These are phyloP conservation scores for Biscogniauxia mediterranea DNA, from an alignment of 2,329 filamentous ascomycete species.

Conservation along the genomic window DNA sequence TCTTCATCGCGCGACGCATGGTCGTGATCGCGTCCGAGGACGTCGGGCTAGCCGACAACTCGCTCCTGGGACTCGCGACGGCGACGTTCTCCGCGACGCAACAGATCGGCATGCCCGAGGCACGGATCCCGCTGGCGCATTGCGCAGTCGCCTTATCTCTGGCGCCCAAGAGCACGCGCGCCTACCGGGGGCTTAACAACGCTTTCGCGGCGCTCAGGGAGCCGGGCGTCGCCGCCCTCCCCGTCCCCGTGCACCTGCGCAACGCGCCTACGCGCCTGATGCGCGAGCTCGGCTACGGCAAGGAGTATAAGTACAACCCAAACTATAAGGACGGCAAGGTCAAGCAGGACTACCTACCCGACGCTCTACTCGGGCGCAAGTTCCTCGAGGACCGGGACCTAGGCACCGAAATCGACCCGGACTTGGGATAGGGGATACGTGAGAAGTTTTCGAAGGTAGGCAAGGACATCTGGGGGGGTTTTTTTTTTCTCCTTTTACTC, in stretches of 20 bases:
- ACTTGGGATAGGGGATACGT: constrained; percentile 46
- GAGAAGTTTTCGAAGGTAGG: background rate
- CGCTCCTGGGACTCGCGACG: constrained; percentile 78
- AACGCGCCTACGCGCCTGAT: constrained; percentile 92
- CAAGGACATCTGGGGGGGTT: too few relatives aligned
- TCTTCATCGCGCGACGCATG: constrained; percentile 89
- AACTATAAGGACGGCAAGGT: constrained; percentile 82
- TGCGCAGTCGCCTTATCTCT: constrained; percentile 76
- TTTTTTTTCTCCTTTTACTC: background rate
- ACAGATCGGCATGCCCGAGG: constrained; percentile 94
- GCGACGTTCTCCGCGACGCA: constrained; percentile 84
- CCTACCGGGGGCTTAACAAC: constrained; percentile 79
- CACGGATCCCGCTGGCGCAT: constrained; percentile 87
- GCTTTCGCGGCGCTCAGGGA: constrained; percentile 77
- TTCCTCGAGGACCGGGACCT: constrained; percentile 83
- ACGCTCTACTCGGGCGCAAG: constrained; percentile 63
- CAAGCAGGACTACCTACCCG: constrained; percentile 86
- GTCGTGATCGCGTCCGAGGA: constrained; percentile 95
- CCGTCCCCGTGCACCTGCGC: constrained; percentile 81
- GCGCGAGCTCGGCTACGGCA: constrained; percentile 88
- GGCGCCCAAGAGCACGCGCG: constrained; percentile 82
- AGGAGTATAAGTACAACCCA: constrained; percentile 95
- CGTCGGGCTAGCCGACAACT: constrained; percentile 84
- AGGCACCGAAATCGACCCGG: constrained; percentile 74
- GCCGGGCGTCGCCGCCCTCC: constrained; percentile 76